Evolutionary conservation across 306 rosid genomes (phyloP), one percentile per base, ranked within the genome.

Genomic region (Astragalus glycyphyllos): DNA sequence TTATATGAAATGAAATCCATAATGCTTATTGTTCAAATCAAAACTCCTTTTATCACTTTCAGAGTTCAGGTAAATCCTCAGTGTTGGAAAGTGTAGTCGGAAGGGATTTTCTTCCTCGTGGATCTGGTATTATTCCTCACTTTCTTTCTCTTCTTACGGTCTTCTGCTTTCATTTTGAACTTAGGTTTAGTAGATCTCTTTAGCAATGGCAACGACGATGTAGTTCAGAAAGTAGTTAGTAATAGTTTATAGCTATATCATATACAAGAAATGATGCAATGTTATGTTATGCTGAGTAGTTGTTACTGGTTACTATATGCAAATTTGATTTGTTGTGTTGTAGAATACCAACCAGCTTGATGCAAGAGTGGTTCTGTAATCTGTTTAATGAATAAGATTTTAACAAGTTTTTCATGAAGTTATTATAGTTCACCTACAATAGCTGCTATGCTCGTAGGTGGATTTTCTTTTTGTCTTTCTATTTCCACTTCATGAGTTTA

Each of bases 21-120:
- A 26, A 6, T 41, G 11, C 55, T 45, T 15, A 23, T 51, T 51
- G 3, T 10, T 50, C 23, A 49, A 14, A 16, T 56, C 11, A 16
- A 60, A 38, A 14, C 14, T 38, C 47, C 5, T 60, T 60, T 15
- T n/a, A 37, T 60, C 5, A 60, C 9, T 54, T 20, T 47, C 75
- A 94, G 99, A 95, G 99, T 60, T 95, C 99, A 2, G 99, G 96
- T 5, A 95, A 95, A 83, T 95, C 99, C 1, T 95, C 99, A 23
- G 97, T 95, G 60, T 66, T 95, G 73, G 99, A 95, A 79, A 95
- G 99, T 81, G 97, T 95, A 44, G 97, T 95, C 51, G 99, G 99
- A 51, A 87, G 99, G 61, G 99, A 95, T 68, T 95, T 95, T 81
- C 84, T 94, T 71, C 99, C 99, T 79, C 99, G 97, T 70, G 99